Percentiles rank a stretch among this genome's conserved stretches.
Evolutionary conservation across 2,329 filamentous ascomycete genomes (phyloP).

Genomic region (Emericellopsis atlantica): DNA sequence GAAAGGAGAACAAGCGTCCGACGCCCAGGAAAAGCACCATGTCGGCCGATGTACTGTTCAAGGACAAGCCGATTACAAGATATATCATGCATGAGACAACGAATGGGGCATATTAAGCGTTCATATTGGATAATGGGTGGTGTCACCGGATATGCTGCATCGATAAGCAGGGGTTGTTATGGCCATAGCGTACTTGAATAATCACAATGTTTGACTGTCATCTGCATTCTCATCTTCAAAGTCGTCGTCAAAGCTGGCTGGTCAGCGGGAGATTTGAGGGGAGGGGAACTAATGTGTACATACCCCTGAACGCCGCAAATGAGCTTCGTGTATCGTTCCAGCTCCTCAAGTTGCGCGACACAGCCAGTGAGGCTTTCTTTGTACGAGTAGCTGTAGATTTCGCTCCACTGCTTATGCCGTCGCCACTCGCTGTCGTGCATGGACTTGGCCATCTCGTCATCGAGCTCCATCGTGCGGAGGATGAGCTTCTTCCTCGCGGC

Average conservation of each 20-base stretch:
- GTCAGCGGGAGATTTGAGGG: neutral
- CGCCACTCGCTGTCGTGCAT: neutral
- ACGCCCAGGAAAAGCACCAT: conserved; percentile 44
- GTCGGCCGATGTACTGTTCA: conserved; percentile 49
- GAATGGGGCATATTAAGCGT: conserved; percentile 23
- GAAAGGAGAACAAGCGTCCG: conserved; percentile 32
- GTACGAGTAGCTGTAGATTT: conserved; percentile 44
- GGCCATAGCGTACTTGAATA: neutral
- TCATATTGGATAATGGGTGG: conserved; percentile 1
- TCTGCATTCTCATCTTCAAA: neutral
- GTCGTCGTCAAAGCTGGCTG: conserved; percentile 19
- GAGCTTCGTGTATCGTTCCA: conserved; percentile 43
- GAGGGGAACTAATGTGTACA: conserved; percentile 3
- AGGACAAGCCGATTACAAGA: conserved; percentile 54
- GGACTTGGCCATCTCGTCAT: conserved; percentile 16
- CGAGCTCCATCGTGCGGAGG: conserved; percentile 29
- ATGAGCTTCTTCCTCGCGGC: conserved; percentile 37
- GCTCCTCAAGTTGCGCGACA: conserved; percentile 37
- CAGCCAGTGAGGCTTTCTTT: conserved; percentile 41
- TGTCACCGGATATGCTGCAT: neutral
- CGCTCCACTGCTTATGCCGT: conserved; percentile 32
- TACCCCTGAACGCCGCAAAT: conserved; percentile 43
- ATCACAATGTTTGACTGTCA: neutral
- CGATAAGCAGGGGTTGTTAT: too few species aligned
- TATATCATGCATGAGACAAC: conserved; percentile 68